Base-by-base conservation (phyloP, 345 rosid species). In the Ceriops decandra region DNA sequence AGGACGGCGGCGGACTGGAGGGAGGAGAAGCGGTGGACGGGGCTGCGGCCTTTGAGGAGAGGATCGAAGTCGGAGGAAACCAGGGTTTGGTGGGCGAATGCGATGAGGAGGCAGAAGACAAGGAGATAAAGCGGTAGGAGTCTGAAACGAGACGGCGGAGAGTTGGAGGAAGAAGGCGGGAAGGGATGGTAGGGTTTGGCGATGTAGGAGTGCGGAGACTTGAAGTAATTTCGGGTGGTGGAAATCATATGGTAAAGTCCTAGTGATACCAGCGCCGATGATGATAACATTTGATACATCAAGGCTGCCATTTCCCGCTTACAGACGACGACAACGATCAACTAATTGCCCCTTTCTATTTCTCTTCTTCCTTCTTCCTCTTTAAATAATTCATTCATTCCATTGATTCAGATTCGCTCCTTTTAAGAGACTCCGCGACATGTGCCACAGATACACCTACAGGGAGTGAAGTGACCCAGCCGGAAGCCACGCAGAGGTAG, bases 11-110 rank as follows among this genome's bases (percentile, higher is more conserved):
- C 88, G 64, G 90, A 85, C 32, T 87, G 88, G 72, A 95, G 96
- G 62, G 98, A 80, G 68, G 85, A 68, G 82, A 95, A 88, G 80
- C 72, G 82, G 80, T 91, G 95, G 69, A 95, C 97, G 15, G 99
- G 95, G 26, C 96, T 81, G 61, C 85, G 76, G 53, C 99, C 98
- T 71, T 86, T 86, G 66, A 90, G 76, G 69, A 91, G 93, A 9
- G 98, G 99, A 70, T 91, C 96, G 52, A 92, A 75, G 76, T 86
- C 85, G 79, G 86, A 67, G 46, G 99, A 86, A 66, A 78, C 54
- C 52, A 87, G 70, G 83, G 85, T 77, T 77, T 88, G 88, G 87
- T 88, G 93, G 70, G 76, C 76, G 64, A 81, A 82, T 64, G 96
- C 81, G 54, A 86, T 22, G 85, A 88, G 78, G 30, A 95, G 96